Evolutionary conservation across 805 yeast species (phyloP), one percentile per base, ranked within the genome.

Genomic region (Lachancea cidri): DNA sequence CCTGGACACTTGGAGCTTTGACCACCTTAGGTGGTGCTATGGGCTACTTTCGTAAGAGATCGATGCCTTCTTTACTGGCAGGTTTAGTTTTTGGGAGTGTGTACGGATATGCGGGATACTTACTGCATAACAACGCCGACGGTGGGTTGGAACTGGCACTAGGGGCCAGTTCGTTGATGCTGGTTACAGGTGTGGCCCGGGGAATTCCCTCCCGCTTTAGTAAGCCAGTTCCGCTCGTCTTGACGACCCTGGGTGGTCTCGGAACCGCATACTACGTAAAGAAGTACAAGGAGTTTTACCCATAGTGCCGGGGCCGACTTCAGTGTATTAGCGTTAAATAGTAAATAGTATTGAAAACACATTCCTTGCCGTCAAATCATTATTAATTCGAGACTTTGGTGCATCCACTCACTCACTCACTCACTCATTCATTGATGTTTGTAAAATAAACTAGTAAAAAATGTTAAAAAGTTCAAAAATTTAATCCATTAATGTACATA

Each of bases 141-240:
- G 77, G 76, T 64, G 96, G 96, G 33, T 71, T 89, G 49, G 89
- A 85, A 58, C 59, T 83, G 14, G 95, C 96, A 0, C 65, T 88
- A 41, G 83, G 79, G 9, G 75, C 89, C 1, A 81, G 94, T 4
- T 52, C 78, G 1, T 55, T 84, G 14, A 72, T 89, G 52, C 62
- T 83, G 8, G 73, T 73, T 31, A 89, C 91, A 6, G 88, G 94
- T 20, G 50, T 83, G n/a, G 75, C 79, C 25, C 75, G 97, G 56
- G 79, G 86, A 6, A 46, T 76, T 40, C 77, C 79, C 27, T 70
- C 78, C 6, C 57, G 65, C 4, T 78, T 81, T 62, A 70, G 68
- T 47, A 84, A 84, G 57, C 91, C 95, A 0, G 76, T 89, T 42
- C 97, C 97, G 2, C 55, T 85, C 37, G 58, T 70, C 14, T 70